These are phyloP conservation scores for Rhynchospora tenuis DNA, from an alignment of 176 grass and related monocot species.

Conservation along the genomic window DNA sequence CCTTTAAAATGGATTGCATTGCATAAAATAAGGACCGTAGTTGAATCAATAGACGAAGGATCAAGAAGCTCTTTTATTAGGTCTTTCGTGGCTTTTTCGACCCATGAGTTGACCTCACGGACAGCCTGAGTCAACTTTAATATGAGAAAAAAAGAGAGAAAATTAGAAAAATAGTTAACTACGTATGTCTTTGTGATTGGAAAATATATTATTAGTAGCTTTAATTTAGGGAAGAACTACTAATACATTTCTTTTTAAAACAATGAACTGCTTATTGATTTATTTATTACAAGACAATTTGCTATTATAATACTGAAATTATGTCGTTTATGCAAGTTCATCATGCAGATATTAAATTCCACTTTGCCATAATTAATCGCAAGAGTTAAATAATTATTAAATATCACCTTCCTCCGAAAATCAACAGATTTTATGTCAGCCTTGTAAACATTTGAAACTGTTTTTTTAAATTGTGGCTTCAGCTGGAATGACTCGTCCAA, in stretches of 20 bases:
- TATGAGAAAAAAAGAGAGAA: neutral
- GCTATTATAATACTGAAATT: no score
- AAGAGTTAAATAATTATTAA: neutral
- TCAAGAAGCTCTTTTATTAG: conserved; percentile 74
- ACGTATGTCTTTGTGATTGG: no score
- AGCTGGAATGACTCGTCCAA: conserved; percentile 46
- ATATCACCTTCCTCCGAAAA: conserved; percentile 52
- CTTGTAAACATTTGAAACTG: conserved; percentile 40
- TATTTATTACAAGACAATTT: no score
- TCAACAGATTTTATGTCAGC: conserved; percentile 47
- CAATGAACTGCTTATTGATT: no score
- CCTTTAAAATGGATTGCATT: conserved; percentile 85
- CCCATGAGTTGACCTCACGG: conserved; percentile 72
- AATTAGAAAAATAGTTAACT: neutral
- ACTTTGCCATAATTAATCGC: no score
- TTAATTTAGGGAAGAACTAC: no score
- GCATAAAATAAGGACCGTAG: conserved; percentile 53
- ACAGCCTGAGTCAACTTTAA: conserved; percentile 44
- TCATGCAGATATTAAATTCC: no score
- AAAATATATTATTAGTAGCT: no score
- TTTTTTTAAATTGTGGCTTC: conserved; percentile 34
- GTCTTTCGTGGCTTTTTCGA: conserved; percentile 47
- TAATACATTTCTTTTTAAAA: no score
- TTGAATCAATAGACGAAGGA: conserved; percentile 40
- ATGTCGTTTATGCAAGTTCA: no score